phyloP scores from a whole-genome alignment of 305 asterid species.

The Fraxinus sp. region DNA sequence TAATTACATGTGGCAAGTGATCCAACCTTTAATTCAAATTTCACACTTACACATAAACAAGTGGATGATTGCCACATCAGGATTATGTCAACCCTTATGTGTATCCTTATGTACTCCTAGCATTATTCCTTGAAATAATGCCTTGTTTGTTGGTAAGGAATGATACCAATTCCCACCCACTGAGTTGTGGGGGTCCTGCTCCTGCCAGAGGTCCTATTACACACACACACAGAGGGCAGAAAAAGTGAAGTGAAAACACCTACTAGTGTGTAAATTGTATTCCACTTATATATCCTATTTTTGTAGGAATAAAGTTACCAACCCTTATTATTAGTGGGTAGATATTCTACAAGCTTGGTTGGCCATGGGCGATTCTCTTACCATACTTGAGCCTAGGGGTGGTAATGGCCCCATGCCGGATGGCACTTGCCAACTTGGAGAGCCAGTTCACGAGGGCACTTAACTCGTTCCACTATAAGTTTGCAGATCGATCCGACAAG shows the following conservation, averaged over 20 bases:
- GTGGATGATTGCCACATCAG: too few relatives aligned
- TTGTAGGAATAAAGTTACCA: background rate
- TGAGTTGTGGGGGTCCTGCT: background rate
- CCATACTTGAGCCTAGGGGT: background rate
- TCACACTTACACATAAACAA: too few relatives aligned
- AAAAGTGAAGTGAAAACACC: background rate
- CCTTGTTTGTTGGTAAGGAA: background rate
- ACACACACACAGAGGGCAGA: background rate
- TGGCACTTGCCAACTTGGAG: too few relatives aligned
- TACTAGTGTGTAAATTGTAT: background rate
- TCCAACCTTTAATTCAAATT: too few relatives aligned
- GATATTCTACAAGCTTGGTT: background rate
- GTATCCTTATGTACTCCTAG: too few relatives aligned
- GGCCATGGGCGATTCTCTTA: background rate
- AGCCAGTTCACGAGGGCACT: too few relatives aligned
- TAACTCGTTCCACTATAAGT: too few relatives aligned
- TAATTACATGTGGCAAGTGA: too few relatives aligned
- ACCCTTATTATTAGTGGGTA: background rate
- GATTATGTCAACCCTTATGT: too few relatives aligned
- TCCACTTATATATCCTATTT: background rate
- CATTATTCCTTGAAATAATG: background rate
- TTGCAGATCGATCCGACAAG: too few relatives aligned
- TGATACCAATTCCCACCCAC: background rate
- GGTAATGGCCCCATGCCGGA: too few relatives aligned
- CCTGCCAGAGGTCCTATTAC: background rate